Conservation (phyloP, 106 monocot species). For the Acanthochlamys bracteata region DNA sequence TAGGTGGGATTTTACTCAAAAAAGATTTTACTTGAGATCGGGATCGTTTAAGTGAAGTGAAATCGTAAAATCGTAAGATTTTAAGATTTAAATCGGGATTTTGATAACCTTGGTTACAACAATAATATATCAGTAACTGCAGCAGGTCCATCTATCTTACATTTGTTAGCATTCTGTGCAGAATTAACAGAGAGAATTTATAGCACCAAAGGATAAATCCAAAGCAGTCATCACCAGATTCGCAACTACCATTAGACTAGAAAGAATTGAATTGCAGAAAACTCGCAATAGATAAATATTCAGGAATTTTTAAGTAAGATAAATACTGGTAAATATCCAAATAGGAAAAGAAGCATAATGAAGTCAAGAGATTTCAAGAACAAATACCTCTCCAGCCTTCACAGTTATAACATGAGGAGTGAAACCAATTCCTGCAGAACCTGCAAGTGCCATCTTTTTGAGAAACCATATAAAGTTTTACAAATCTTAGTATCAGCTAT, state of each 20-base stretch:
- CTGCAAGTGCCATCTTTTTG: conserved; percentile 18
- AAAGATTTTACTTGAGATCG: too few relatives aligned
- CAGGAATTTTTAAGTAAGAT: not conserved
- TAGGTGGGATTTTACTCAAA: too few relatives aligned
- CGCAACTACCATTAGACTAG: not conserved
- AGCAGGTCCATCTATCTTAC: too few relatives aligned
- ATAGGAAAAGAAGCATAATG: not conserved
- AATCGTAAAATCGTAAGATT: too few relatives aligned
- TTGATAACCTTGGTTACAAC: too few relatives aligned
- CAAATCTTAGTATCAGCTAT: not conserved
- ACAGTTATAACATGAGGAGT: conserved; percentile 72
- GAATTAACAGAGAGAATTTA: not conserved
- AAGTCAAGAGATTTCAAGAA: not conserved
- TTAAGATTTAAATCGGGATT: too few relatives aligned
- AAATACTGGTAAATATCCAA: not conserved
- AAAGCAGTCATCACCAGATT: not conserved
- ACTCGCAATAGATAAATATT: not conserved
- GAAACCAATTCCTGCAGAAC: conserved; percentile 57
- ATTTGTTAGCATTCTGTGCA: not conserved
- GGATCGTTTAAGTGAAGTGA: too few relatives aligned
- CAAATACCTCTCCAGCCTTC: conserved; percentile 64
- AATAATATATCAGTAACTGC: too few relatives aligned
- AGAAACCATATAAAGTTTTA: conserved; percentile 1
- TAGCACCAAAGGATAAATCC: not conserved
- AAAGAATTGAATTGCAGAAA: not conserved